Base-by-base conservation (phyloP, 331 rosid species). In the Erythrophleum ivorense region DNA sequence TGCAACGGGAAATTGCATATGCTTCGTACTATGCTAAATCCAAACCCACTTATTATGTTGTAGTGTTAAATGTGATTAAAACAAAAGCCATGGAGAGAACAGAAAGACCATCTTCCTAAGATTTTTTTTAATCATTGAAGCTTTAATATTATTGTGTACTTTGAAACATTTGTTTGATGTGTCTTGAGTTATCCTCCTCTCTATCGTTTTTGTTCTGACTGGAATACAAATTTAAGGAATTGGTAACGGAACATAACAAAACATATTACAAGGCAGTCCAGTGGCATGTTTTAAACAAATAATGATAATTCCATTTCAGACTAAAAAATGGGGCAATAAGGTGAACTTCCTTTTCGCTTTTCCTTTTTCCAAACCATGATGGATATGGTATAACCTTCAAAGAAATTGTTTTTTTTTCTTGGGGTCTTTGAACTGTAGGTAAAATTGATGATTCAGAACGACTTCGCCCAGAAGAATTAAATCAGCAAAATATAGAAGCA, bases 401-500 rank as follows among this genome's bases (percentile, higher is more conserved):
- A n/a, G n/a, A n/a, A n/a, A n/a, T n/a, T 21, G 4, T 0, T 70
- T 13, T 70, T 70, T 70, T 18, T 62, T 2, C 5, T 55, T 55
- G 19, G 21, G 53, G 49, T 43, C 5, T 46, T 21, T 46, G 58
- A 70, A 70, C 69, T 75, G 85, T 74, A 95, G 98, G 88, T 60
- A 93, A 88, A 88, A 85, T 96, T 85, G 94, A 87, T 77, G 95
- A 91, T 78, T 91, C 97, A 3, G 99, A 96, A 76, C 91, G 92
- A 72, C 97, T 96, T 73, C 94, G 95, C 69, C 99, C 99, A n/a
- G 99, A 96, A 84, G 99, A 96, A 88, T 86, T 96, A 83, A 96
- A 96, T 85, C 99, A 96, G 74, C 99, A 96, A 79, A 96, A 91
- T 78, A 96, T 96, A 84, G 98, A 96, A 88, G 99, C 99, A 68